These are phyloP conservation scores for Chaetoceros tenuissimus DNA, from an alignment of 108 stramenopile genomes.

Conservation along the genomic window DNA sequence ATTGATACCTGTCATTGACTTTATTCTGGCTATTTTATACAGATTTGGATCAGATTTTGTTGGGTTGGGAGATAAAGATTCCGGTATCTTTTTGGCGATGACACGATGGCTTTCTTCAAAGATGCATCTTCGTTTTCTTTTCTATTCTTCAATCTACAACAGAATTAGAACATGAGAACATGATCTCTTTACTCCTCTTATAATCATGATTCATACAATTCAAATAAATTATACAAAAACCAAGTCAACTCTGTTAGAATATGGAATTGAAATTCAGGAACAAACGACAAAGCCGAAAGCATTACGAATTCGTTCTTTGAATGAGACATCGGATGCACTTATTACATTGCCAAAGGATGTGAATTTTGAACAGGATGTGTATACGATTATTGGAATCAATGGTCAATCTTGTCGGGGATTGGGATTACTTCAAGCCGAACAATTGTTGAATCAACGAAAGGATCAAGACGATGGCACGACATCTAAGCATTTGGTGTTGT, in stretches of 20 bases:
- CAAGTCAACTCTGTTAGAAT: background rate
- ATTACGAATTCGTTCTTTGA: background rate
- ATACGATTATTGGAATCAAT: background rate
- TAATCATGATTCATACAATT: background rate
- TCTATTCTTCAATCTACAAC: no score
- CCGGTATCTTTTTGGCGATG: no score
- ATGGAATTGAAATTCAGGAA: background rate
- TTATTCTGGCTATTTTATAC: no score
- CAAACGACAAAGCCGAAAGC: background rate
- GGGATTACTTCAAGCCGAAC: background rate
- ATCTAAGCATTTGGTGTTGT: no score
- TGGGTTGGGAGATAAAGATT: no score
- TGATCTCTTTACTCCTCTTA: background rate
- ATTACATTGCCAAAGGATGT: background rate
- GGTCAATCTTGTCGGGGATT: background rate
- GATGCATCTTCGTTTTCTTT: no score
- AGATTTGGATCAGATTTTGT: no score
- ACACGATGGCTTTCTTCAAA: no score
- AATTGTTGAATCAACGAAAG: background rate
- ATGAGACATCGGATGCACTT: background rate
- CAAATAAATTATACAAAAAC: background rate
- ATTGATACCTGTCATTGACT: no score
- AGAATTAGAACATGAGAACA: no score
- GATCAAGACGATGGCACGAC: no score
- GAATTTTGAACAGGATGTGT: no score